A percentile compares a stretch with the other conserved stretches of the same genome.
phyloP scores from a whole-genome alignment of 768 basidiomycete genomes.

The Boletellus ananas region DNA sequence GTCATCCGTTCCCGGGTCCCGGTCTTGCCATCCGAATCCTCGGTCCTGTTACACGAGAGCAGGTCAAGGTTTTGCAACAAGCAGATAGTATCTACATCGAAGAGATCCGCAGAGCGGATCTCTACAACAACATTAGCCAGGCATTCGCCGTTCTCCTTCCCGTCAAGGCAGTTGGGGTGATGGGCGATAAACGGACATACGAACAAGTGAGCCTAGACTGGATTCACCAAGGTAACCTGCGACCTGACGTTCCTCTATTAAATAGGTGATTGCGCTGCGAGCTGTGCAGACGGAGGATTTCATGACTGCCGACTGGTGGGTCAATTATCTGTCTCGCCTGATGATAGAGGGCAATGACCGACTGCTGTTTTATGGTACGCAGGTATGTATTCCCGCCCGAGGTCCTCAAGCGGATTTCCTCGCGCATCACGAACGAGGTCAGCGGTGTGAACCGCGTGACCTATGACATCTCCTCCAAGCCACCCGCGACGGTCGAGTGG shows the following conservation, averaged over 20 bases:
- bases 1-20: constrained; percentile 98
- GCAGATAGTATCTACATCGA: constrained; percentile 97
- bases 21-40: constrained; percentile 98
- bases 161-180: constrained; percentile 95
- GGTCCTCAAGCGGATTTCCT: constrained; percentile 86
- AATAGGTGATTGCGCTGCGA: constrained; percentile 86
- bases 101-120: constrained; percentile 88
- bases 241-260: constrained; percentile 1
- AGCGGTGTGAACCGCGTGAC: constrained; percentile 94
- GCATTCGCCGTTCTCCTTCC: constrained; percentile 96
- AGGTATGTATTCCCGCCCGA: constrained; percentile 96
- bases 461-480: constrained; percentile 96
- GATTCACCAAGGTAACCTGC: not conserved
- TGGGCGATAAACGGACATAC: constrained; percentile 95
- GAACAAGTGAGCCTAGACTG: constrained; percentile 60
- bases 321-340: not conserved
- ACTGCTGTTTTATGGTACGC: not conserved
- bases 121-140: constrained; percentile 93
- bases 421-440: constrained; percentile 97
- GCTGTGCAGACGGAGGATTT: constrained; percentile 99
- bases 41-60: constrained; percentile 89
- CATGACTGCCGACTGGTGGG: constrained; percentile 98
- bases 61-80: constrained; percentile 86
- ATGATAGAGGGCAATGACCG: too few species aligned
- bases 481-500: constrained; percentile 69